phyloP scores from a whole-genome alignment of 176 grass and related monocot genomes.

The Tuctoria greenei region DNA sequence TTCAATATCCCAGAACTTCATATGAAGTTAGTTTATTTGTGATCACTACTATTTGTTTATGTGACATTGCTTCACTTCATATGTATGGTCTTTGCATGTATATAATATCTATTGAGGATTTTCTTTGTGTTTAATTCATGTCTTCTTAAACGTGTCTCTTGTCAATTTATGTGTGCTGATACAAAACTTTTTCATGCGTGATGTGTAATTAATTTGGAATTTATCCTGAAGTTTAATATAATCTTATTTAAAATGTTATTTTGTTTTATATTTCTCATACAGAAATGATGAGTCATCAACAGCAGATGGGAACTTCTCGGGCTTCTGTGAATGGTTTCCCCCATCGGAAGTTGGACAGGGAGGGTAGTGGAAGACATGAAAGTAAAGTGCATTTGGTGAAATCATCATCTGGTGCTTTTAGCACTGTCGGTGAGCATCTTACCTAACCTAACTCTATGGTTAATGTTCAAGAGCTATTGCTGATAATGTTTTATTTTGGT shows the following conservation, averaged over 20 bases:
- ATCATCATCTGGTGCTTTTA: slow-evolving; percentile 45
- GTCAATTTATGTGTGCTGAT: background rate
- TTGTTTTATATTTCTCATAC: background rate
- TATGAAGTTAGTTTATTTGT: no score
- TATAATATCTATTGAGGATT: background rate
- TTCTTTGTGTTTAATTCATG: background rate
- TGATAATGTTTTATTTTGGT: slow-evolving; percentile 42
- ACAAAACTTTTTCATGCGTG: slow-evolving; percentile 5
- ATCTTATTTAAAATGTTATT: background rate
- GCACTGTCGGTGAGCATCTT: slow-evolving; percentile 38
- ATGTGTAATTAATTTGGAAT: background rate
- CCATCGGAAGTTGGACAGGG: slow-evolving; percentile 54
- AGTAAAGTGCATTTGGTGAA: slow-evolving; percentile 48
- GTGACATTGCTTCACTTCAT: background rate
- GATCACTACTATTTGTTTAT: background rate
- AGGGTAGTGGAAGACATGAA: slow-evolving; percentile 53
- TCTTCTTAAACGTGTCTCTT: background rate
- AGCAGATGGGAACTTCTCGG: slow-evolving; percentile 49
- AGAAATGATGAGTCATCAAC: slow-evolving; percentile 76
- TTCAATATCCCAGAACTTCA: background rate
- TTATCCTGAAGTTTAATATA: background rate
- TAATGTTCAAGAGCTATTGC: slow-evolving; percentile 18
- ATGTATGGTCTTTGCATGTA: background rate
- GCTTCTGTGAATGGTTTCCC: slow-evolving; percentile 62
- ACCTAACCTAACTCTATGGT: slow-evolving; percentile 1